phyloP scores from a whole-genome alignment of 176 grass and related monocot species.

The Oryza longistaminata region DNA sequence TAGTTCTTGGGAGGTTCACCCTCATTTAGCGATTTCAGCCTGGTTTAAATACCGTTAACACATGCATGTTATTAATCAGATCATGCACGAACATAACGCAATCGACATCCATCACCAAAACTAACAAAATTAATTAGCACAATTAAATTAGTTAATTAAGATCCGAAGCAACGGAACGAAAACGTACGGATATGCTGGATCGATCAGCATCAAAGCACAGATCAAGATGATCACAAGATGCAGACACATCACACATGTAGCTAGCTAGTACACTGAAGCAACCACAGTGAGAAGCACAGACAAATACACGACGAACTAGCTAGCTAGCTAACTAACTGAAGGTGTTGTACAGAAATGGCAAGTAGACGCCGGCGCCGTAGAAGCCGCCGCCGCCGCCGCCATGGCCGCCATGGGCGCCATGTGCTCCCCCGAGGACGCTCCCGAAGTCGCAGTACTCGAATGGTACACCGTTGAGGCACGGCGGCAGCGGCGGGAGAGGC shows the following conservation, averaged over 20 bases:
- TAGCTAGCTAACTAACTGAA: constrained; percentile 4
- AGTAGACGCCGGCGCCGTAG: constrained; percentile 34
- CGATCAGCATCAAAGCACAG: too few species aligned
- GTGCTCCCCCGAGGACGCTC: background rate
- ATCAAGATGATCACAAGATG: too few species aligned
- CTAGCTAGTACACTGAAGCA: background rate
- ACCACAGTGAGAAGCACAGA: background rate
- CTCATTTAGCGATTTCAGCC: too few species aligned
- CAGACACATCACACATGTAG: background rate
- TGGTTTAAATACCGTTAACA: too few species aligned
- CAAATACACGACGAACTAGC: background rate
- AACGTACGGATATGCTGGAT: background rate
- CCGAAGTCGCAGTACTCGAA: constrained; percentile 41
- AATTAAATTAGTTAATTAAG: background rate
- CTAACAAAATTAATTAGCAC: background rate
- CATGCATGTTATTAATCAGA: background rate
- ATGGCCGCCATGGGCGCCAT: background rate
- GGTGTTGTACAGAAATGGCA: constrained; percentile 39
- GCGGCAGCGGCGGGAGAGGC: background rate
- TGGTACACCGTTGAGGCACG: constrained; percentile 28
- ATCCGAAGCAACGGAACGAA: background rate
- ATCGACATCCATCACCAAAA: background rate
- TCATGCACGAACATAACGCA: background rate
- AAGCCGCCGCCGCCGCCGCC: background rate
- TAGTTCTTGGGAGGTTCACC: too few species aligned